Conservation (phyloP, 2,329 filamentous ascomycete genomes). For the Seiridium cupressi region DNA sequence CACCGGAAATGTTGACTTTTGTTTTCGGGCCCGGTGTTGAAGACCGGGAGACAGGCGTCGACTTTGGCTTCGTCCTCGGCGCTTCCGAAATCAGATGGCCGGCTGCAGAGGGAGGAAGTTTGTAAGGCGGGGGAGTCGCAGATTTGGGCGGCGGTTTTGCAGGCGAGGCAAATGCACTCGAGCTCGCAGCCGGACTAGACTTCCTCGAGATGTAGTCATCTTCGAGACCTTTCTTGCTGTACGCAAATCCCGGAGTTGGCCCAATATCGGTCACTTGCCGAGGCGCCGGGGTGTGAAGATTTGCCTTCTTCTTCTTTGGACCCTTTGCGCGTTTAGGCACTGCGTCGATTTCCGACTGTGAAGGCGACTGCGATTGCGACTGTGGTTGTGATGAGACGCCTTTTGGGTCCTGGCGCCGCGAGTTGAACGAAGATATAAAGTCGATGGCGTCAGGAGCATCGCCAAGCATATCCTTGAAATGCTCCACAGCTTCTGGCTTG, state of each 20-base stretch:
- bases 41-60: constrained; percentile 48
- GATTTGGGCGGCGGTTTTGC: constrained; percentile 50
- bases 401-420: constrained; percentile 49
- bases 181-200: constrained; percentile 37
- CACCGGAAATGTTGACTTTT: constrained; percentile 73
- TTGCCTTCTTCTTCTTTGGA: constrained; percentile 58
- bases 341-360: constrained; percentile 29
- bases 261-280: constrained; percentile 64
- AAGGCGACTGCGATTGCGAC: constrained; percentile 16
- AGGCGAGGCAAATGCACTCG: constrained; percentile 33
- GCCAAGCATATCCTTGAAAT: constrained; percentile 85
- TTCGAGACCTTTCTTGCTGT: constrained; percentile 69
- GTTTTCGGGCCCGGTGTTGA: constrained; percentile 55
- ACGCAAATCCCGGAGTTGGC: constrained; percentile 63
- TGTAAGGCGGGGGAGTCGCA: constrained; percentile 45
- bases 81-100: constrained; percentile 84
- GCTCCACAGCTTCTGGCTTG: constrained; percentile 74
- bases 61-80: constrained; percentile 56
- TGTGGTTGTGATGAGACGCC: constrained; percentile 16
- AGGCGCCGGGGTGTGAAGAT: constrained; percentile 62
- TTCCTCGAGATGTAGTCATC: constrained; percentile 69
- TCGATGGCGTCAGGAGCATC: constrained; percentile 76
- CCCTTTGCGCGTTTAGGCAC: constrained; percentile 48
- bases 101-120: constrained; percentile 63
- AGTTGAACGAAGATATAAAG: constrained; percentile 81